Evolutionary conservation across 2,329 filamentous ascomycete genomes (phyloP), one percentile per base, ranked within the genome.

Genomic region (Colletotrichum tofieldiae): DNA sequence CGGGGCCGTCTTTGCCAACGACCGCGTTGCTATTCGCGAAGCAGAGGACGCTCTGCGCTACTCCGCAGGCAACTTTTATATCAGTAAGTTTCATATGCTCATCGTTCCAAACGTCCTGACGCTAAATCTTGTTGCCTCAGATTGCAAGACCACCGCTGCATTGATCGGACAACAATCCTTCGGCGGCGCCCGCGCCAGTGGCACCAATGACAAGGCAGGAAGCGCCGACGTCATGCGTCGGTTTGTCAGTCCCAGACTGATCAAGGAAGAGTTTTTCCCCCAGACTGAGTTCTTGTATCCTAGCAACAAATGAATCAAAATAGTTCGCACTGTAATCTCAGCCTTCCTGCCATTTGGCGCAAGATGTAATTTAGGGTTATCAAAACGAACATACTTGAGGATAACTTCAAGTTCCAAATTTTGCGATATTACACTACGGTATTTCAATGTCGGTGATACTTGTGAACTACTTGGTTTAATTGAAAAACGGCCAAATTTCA

Each of bases 41-140:
- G 93, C 93, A 0, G 93, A 95, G 81, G 89, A 94, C 76, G 88
- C 87, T 72, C 86, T 96, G 65, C 87, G 93, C 75, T 91, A 95
- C 79, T 85, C 92, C 0, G 93, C 93, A 0, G 93, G 93, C 52
- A 96, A 96, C 85, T 95, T 95, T 81, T 96, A 96, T 84, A 87
- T 96, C 83, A 96, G 55, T 58, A 18, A 58, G 55, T 26, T 18
- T 11, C 1, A 7, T 32, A 6, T 14, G 6, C 12, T 29, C n/a
- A 20, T 32, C 1, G 4, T 35, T 12, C 14, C 35, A 32, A 20
- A 16, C 6, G 11, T 41, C 39, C n/a, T 9, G 11, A 43, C 16
- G 18, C 37, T 58, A 58, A 58, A n/a, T 39, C 23, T 14, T 23
- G 5, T 39, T 58, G 20, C 39, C 23, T 5, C 7, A 58, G 55